Base-by-base conservation (phyloP, 1,284 basidiomycete genomes). In the Cerrena zonata region DNA sequence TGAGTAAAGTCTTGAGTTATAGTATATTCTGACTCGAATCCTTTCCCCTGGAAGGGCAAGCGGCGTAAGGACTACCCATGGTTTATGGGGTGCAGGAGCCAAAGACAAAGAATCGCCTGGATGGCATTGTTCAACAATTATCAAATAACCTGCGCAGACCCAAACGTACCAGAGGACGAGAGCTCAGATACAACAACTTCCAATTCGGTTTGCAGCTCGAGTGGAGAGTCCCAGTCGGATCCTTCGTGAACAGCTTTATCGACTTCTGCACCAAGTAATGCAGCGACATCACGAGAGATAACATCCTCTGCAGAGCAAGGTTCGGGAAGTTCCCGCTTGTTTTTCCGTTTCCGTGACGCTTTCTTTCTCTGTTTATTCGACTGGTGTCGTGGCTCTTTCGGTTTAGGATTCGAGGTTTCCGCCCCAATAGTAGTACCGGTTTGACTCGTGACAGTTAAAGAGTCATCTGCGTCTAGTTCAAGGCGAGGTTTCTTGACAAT, bases 11-110 rank as follows among this genome's bases (percentile, higher is more conserved):
- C 82, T 75, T 4, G 75, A 73, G 51, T 79, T 74, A 42, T 83
- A 79, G 62, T 85, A 88, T 0, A 95, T 75, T 53, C 81, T 79
- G 2, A 80, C 85, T 34, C 78, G 77, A 40, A 94, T 80, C 22
- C 69, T 78, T 68, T 97, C 94, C 11, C 84, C 85, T 0, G 92
- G 90, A 15, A 96, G 75, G 3, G 84, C 80, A 58, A 93, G 90
- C 0, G 93, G 94, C 0, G 89, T 79, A 25, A 91, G 74, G 30
- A 95, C 72, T 0, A 85, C 84, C 89, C 93, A 95, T 37, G 82
- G 77, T 2, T 73, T 74, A 46, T 72, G 68, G 0, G 70, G 64
- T 1, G 69, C 66, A 0, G 77, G 72, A 15, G 77, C 73, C 15
- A 80, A 57, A 1, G 80, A 86, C n/a, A 92, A 68, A 0, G 84